Conservation (phyloP, 805 yeast genomes). For the Spathaspora sp. region DNA sequence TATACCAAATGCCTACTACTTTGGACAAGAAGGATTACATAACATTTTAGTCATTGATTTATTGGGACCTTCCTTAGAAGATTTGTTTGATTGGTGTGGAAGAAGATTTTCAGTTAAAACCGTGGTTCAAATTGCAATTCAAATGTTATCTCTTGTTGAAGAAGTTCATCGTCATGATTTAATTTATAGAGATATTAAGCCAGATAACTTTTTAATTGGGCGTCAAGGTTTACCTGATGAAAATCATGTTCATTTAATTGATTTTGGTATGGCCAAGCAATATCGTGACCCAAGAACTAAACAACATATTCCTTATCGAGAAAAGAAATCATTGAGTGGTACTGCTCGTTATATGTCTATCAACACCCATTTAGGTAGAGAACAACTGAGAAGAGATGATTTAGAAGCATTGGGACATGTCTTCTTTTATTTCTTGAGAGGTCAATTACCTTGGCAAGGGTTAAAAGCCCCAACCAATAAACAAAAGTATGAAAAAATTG, state of each 20-base stretch:
- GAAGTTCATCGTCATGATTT: conserved; percentile 73
- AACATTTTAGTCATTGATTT: conserved; percentile 74
- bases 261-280: conserved; percentile 86
- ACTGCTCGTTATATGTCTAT: conserved; percentile 87
- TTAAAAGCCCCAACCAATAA: conserved; percentile 83
- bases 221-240: conserved; percentile 56
- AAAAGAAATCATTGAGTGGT: conserved; percentile 75
- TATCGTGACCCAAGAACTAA: conserved; percentile 77
- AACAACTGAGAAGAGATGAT: conserved; percentile 80
- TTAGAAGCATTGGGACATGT: conserved; percentile 81
- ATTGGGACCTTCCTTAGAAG: conserved; percentile 78
- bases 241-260: conserved; percentile 69
- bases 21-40: conserved; percentile 82
- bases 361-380: conserved; percentile 83
- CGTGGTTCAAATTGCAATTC: conserved; percentile 70
- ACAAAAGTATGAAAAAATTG: conserved; percentile 78
- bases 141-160: conserved; percentile 71
- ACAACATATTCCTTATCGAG: conserved; percentile 80
- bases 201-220: conserved; percentile 77
- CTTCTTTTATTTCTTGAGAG: conserved; percentile 72
- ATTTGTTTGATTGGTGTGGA: conserved; percentile 86
- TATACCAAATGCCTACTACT: conserved; percentile 79
- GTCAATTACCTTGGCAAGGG: conserved; percentile 90
- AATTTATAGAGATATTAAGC: conserved; percentile 79
- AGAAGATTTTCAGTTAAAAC: conserved; percentile 68